Conservation (phyloP, 2,329 filamentous ascomycete genomes). For the Scedosporium aurantiacum region DNA sequence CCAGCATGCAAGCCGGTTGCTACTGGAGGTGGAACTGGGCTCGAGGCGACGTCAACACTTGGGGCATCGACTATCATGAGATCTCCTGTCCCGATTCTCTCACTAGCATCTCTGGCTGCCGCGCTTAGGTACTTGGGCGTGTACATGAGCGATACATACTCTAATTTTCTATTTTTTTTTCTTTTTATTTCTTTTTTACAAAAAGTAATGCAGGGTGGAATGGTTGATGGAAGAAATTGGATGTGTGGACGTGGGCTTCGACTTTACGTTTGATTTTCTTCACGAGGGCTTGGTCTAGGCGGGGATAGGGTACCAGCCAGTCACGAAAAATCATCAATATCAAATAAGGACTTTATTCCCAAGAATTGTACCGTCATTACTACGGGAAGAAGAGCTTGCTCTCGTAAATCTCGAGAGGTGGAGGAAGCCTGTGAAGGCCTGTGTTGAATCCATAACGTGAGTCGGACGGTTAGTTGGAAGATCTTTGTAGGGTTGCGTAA, state of each 20-base stretch:
- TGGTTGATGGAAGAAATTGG: neutral
- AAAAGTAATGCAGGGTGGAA: neutral
- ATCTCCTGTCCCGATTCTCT: constrained; percentile 4
- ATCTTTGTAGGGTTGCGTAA: too few species aligned
- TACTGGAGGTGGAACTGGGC: constrained; percentile 9
- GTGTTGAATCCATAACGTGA: too few species aligned
- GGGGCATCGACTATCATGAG: constrained; percentile 2
- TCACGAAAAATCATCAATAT: neutral
- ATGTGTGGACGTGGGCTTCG: neutral
- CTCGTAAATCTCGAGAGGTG: too few species aligned
- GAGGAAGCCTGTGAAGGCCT: too few species aligned
- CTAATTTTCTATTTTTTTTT: neutral
- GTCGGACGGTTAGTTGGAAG: too few species aligned
- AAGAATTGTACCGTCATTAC: neutral
- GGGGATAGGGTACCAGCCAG: neutral
- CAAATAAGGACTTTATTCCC: neutral
- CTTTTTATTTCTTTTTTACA: too few species aligned
- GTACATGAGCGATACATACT: neutral
- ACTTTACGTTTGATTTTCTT: neutral
- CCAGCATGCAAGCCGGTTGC: constrained; percentile 3
- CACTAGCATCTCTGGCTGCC: constrained; percentile 4
- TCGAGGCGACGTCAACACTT: constrained; percentile 3
- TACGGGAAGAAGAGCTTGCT: too few species aligned
- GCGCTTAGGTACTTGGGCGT: neutral
- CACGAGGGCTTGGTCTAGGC: neutral